Evolutionary conservation across 768 basidiomycete genomes (phyloP).

Genomic region (Tylopilus felleus): DNA sequence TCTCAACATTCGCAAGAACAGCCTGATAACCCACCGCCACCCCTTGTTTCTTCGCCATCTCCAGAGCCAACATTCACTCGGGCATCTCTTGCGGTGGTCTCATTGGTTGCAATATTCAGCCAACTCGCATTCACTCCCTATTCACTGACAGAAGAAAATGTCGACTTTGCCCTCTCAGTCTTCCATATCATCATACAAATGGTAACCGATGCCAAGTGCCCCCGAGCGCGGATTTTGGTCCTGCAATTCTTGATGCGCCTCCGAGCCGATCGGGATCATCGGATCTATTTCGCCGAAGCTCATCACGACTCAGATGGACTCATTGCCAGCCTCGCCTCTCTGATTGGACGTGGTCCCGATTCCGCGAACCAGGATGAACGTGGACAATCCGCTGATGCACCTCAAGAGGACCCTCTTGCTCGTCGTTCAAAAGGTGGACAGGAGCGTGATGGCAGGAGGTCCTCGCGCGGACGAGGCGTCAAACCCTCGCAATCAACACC

Average conservation of each 20-base stretch:
- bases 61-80: slow-evolving; percentile 37
- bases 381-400: slow-evolving; percentile 17
- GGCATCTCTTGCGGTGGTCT: slow-evolving; percentile 57
- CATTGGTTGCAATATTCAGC: slow-evolving; percentile 63
- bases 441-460: slow-evolving; percentile 49
- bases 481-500: slow-evolving; percentile 42
- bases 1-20: slow-evolving; percentile 44
- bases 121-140: slow-evolving; percentile 70
- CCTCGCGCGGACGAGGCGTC: slow-evolving; percentile 51
- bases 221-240: slow-evolving; percentile 62
- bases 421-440: slow-evolving; percentile 49
- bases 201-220: slow-evolving; percentile 43
- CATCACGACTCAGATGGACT: slow-evolving; percentile 57
- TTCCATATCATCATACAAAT: slow-evolving; percentile 52
- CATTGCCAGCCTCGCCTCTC: slow-evolving; percentile 53
- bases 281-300: slow-evolving; percentile 63
- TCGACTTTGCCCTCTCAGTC: slow-evolving; percentile 51
- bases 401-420: slow-evolving; percentile 27
- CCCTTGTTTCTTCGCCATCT: slow-evolving; percentile 24
- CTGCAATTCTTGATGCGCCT: slow-evolving; percentile 88
- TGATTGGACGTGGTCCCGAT: slow-evolving; percentile 53
- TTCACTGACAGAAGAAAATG: slow-evolving; percentile 43
- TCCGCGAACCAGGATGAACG: slow-evolving; percentile 29
- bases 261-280: slow-evolving; percentile 86
- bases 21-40: slow-evolving; percentile 34